phyloP scores from a whole-genome alignment of 805 yeast species.

The Metschnikowia shivogae region DNA sequence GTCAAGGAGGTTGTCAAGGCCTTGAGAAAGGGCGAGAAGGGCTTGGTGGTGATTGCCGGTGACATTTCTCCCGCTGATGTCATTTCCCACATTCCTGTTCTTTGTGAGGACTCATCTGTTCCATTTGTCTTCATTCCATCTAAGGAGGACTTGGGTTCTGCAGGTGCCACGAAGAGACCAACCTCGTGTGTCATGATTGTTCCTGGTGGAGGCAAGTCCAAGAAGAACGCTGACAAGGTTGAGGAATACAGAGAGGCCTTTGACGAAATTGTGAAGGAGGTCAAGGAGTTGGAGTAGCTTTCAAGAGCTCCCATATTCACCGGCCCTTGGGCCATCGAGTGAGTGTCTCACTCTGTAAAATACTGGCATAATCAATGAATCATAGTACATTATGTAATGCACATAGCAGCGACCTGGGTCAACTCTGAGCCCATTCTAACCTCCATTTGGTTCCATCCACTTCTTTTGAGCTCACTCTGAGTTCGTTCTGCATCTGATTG shows the following conservation, averaged over 20 bases:
- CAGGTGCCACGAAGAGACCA: constrained; percentile 99
- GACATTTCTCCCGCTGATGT: constrained; percentile 98
- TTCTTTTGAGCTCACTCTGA: no score
- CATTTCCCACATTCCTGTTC: constrained; percentile 93
- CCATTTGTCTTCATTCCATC: constrained; percentile 95
- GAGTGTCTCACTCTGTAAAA: constrained; percentile 9
- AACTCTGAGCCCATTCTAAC: neutral
- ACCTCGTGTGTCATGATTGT: constrained; percentile 96
- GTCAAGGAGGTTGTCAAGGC: constrained; percentile 98
- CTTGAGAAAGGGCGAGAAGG: constrained; percentile 96
- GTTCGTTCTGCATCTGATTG: neutral
- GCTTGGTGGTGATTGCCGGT: constrained; percentile 93
- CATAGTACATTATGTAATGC: constrained; percentile 1
- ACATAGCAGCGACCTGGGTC: neutral
- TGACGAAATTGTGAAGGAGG: constrained; percentile 94
- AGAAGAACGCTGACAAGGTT: constrained; percentile 64
- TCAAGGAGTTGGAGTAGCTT: constrained; percentile 36
- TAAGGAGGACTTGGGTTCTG: constrained; percentile 96
- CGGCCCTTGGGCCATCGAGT: constrained; percentile 3
- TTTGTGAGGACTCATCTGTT: constrained; percentile 90
- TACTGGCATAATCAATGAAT: constrained; percentile 11
- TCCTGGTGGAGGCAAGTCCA: constrained; percentile 88
- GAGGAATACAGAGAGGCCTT: constrained; percentile 87
- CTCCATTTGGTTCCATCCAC: no score
- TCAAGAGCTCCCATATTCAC: constrained; percentile 1